Evolutionary conservation across 2,329 filamentous ascomycete species (phyloP).

Genomic region (Diplocarpon rosae): DNA sequence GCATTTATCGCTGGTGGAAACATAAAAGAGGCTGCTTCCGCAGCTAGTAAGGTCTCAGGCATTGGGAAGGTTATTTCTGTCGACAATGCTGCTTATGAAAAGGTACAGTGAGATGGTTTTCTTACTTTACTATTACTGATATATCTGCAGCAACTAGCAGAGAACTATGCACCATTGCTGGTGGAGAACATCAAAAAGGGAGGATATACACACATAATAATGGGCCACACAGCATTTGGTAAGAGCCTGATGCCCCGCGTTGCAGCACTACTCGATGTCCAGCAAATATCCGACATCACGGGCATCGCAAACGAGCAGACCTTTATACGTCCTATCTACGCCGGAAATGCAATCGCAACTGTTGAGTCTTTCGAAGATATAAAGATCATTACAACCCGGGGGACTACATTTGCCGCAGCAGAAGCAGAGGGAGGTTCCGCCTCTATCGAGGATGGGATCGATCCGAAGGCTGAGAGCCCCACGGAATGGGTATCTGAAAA

Average conservation of each 20-base stretch:
- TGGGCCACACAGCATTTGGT: conserved; percentile 87
- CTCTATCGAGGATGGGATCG: conserved; percentile 66
- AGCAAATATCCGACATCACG: conserved; percentile 90
- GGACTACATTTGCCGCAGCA: conserved; percentile 77
- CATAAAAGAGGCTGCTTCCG: conserved; percentile 63
- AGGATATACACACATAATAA: conserved; percentile 84
- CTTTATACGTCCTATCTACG: conserved; percentile 94
- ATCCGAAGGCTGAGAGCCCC: conserved; percentile 62
- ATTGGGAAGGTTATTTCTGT: conserved; percentile 85
- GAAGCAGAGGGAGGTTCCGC: conserved; percentile 63
- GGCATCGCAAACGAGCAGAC: conserved; percentile 81
- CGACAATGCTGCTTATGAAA: conserved; percentile 85
- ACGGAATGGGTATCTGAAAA: conserved; percentile 93
- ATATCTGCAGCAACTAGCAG: conserved; percentile 60
- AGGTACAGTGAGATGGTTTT: conserved; percentile 39
- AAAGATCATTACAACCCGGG: conserved; percentile 87
- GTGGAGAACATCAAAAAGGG: conserved; percentile 96
- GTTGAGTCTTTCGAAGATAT: conserved; percentile 79
- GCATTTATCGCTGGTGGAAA: conserved; percentile 77
- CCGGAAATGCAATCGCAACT: conserved; percentile 92
- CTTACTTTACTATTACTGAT: conserved; percentile 5
- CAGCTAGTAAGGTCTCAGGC: conserved; percentile 81
- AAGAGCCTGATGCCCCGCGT: conserved; percentile 90
- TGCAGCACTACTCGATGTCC: conserved; percentile 79
- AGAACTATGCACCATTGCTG: conserved; percentile 87